Conservation (phyloP, 345 rosid species). For the Eucalyptus guilfoylei region DNA sequence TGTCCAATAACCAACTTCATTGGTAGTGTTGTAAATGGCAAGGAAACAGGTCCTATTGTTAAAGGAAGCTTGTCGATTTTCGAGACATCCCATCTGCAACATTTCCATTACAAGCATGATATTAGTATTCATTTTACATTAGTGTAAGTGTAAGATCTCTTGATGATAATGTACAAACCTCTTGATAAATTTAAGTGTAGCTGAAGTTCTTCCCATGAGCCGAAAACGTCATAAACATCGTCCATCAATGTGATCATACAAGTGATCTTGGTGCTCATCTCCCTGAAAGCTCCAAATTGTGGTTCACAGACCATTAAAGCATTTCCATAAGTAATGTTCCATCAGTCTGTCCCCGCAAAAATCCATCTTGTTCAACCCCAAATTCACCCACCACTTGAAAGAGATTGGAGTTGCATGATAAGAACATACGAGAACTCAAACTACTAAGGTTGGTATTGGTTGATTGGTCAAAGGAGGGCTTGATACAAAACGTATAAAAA, state of each 20-base stretch:
- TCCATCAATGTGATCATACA: slow-evolving; percentile 1
- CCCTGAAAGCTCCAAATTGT: background rate
- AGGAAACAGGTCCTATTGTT: background rate
- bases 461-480: background rate
- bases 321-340: slow-evolving; percentile 5
- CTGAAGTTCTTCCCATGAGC: slow-evolving; percentile 6
- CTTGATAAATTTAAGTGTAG: background rate
- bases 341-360: slow-evolving; percentile 2
- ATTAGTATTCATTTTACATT: background rate
- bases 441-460: background rate
- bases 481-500: background rate
- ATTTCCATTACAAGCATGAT: background rate
- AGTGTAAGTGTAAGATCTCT: background rate
- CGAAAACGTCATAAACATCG: slow-evolving; percentile 1
- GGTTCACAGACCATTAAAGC: slow-evolving; percentile 3
- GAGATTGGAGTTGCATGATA: background rate
- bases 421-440: background rate
- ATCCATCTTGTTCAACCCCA: slow-evolving; percentile 1
- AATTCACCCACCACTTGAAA: slow-evolving; percentile 11
- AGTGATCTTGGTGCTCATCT: background rate
- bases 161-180: background rate
- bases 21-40: slow-evolving; percentile 7
- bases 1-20: background rate
- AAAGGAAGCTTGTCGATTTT: slow-evolving; percentile 1
- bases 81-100: background rate